Base-by-base conservation (phyloP, 148 eudicot genomes). In the Camellia sinensis region DNA sequence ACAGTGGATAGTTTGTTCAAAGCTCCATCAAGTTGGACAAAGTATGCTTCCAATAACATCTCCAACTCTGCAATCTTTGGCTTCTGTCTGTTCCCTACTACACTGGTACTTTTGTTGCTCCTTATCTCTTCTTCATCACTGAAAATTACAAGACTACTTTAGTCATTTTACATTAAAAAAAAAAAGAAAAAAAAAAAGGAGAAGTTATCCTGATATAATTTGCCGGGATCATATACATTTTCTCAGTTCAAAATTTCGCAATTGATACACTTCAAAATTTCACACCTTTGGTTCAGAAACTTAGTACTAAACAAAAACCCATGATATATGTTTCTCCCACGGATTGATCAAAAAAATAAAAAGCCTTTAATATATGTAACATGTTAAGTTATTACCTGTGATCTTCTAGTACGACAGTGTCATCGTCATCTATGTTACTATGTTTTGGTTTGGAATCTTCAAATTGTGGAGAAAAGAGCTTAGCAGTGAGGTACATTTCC, bases 401-500 rank as follows among this genome's bases (percentile, higher is more conserved):
- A 50, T 71, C 59, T 0, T 50, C 59, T 60, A 3, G 18, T 71
- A 19, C 45, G 18, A 60, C n/a, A 15, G 64, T 29, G 37, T 29
- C 19, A 15, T 60, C 21, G 18, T 15, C 64, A 4, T 60, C 64
- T 60, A 15, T 15, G 2, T 18, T 4, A 15, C 18, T 17, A 43
- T 46, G 14, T 19, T 19, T 71, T 50, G 75, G 75, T 71, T 46
- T 41, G 18, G 8, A 14, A 1, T 21, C 59, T 21, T 71, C 59
- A 12, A 29, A 29, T 44, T 50, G 59, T 29, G 3, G 41, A 12
- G 2, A n/a, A 50, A 19, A n/a, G 50, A 83, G 80, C 86, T 89
- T 89, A 46, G 83, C 87, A 3, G 89, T 87, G 73, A 89, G 74
- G 73, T 89, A 87, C 89, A 89, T 87, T 71, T 89, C 91, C 0